Base-by-base conservation (phyloP, 768 basidiomycete genomes). In the Boletus edulis region DNA sequence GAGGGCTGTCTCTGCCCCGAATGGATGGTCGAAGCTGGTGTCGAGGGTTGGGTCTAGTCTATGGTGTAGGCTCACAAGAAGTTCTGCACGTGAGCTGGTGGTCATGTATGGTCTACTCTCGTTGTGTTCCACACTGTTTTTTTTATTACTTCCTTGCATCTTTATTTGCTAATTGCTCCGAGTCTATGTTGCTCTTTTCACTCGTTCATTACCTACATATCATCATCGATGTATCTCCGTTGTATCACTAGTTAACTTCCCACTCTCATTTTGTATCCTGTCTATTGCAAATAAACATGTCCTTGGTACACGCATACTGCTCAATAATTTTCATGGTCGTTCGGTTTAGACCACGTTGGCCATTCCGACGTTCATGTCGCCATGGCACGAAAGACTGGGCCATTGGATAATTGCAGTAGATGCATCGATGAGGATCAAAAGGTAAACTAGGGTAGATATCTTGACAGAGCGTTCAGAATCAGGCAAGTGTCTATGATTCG, bases 1-100 rank as follows among this genome's bases (percentile, higher is more conserved):
- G 55, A 60, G 2, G 63, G 55, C n/a, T 63, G 61, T 47, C 52
- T 65, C 5, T 65, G 58, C 13, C 56, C 64, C n/a, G 64, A 65
- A 9, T 65, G 64, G 64, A 66, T 66, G 64, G 45, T 44, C 44
- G 52, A 65, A 31, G 39, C 34, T 11, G 46, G 61, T 1, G 17
- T 49, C 45, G 58, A 57, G 5, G 62, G 62, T 2, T 62, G 64
- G 64, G 48, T 58, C 11, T 1, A 41, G 6, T 54, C 59, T 18
- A 14, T 14, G 15, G 34, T 54, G 27, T 27, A 41, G 5, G 18
- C 32, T 4, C 49, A 31, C 52, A 35, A 35, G 18, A 46, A 51
- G 0, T 46, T n/a, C 32, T 24, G 18, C 2, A 3, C 12, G 4
- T 61, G 55, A 62, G 20, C 27, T 50, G 29, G 20, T 52, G 37